These are phyloP conservation scores for Saussurea involucrata DNA, from an alignment of 129 eudicot species.

Conservation along the genomic window DNA sequence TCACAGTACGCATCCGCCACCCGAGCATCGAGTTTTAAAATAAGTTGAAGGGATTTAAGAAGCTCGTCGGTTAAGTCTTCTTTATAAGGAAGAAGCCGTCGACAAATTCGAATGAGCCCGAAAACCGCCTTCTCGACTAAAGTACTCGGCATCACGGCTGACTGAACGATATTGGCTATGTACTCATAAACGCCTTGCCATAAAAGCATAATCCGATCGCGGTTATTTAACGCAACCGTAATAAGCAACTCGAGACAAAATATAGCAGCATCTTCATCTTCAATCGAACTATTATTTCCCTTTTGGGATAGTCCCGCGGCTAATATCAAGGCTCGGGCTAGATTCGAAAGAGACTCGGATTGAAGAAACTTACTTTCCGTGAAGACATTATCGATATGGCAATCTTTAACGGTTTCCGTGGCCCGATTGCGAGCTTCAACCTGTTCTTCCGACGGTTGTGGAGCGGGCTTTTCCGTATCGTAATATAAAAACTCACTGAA, in stretches of 20 bases:
- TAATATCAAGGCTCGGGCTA: conserved; percentile 53
- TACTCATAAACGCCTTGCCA: conserved; percentile 84
- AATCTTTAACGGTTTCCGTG: conserved; percentile 60
- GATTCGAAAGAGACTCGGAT: conserved; percentile 68
- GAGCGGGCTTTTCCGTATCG: conserved; percentile 72
- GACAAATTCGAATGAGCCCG: conserved; percentile 82
- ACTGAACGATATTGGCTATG: conserved; percentile 68
- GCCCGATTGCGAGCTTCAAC: conserved; percentile 68
- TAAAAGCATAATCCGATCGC: conserved; percentile 75
- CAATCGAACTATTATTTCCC: conserved; percentile 31
- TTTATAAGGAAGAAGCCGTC: conserved; percentile 77
- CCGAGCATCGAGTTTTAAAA: conserved; percentile 79
- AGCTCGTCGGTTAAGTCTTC: conserved; percentile 81
- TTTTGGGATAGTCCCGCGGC: conserved; percentile 50
- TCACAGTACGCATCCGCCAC: conserved; percentile 86
- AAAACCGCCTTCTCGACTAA: conserved; percentile 84
- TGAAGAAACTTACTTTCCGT: conserved; percentile 82
- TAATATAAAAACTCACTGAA: conserved; percentile 68
- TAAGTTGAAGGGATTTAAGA: conserved; percentile 64
- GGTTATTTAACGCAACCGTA: conserved; percentile 69
- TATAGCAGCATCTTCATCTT: conserved; percentile 59
- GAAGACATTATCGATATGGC: conserved; percentile 67
- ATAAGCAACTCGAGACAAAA: conserved; percentile 79
- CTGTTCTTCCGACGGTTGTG: conserved; percentile 73
- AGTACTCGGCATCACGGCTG: conserved; percentile 67